phyloP scores from a whole-genome alignment of 2,329 filamentous ascomycete species.

The Aspergillus pseudonomiae region DNA sequence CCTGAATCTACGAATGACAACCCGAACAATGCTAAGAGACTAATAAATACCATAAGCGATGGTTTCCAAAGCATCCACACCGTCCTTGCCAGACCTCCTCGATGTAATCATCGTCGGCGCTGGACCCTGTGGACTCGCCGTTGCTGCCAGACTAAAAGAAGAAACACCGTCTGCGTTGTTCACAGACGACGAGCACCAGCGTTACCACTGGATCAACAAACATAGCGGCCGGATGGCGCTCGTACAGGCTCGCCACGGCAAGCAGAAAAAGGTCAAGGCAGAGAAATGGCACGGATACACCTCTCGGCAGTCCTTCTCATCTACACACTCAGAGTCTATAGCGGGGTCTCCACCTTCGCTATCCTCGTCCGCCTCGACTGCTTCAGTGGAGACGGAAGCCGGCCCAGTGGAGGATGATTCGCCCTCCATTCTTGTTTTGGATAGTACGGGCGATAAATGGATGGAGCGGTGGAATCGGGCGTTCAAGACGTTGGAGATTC shows the following conservation, averaged over 20 bases:
- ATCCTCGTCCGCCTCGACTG: slow-evolving; percentile 19
- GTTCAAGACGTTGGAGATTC: slow-evolving; percentile 70
- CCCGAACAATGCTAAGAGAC: not conserved
- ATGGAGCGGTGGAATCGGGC: slow-evolving; percentile 71
- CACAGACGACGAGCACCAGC: slow-evolving; percentile 78
- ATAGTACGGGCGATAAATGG: slow-evolving; percentile 66
- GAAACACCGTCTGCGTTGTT: slow-evolving; percentile 76
- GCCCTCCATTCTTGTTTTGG: slow-evolving; percentile 64
- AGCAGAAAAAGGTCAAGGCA: slow-evolving; percentile 32
- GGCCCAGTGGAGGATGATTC: not conserved
- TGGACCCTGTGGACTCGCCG: slow-evolving; percentile 74
- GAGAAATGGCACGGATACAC: slow-evolving; percentile 26
- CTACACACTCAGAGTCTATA: slow-evolving; percentile 14
- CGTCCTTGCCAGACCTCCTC: slow-evolving; percentile 27
- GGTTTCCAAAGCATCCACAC: not conserved
- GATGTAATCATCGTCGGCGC: slow-evolving; percentile 75
- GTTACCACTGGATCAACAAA: slow-evolving; percentile 77
- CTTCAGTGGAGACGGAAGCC: slow-evolving; percentile 8
- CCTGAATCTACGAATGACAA: not conserved
- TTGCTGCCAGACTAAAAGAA: slow-evolving; percentile 72
- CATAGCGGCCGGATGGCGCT: slow-evolving; percentile 63
- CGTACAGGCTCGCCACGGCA: slow-evolving; percentile 31
- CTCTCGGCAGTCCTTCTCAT: slow-evolving; percentile 4
- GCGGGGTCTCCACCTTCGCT: slow-evolving; percentile 24
- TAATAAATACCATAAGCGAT: not conserved